A percentile compares a stretch with the other conserved stretches of the same genome.
phyloP scores from a whole-genome alignment of 306 rosid genomes.

The Trichosanthes truncata region DNA sequence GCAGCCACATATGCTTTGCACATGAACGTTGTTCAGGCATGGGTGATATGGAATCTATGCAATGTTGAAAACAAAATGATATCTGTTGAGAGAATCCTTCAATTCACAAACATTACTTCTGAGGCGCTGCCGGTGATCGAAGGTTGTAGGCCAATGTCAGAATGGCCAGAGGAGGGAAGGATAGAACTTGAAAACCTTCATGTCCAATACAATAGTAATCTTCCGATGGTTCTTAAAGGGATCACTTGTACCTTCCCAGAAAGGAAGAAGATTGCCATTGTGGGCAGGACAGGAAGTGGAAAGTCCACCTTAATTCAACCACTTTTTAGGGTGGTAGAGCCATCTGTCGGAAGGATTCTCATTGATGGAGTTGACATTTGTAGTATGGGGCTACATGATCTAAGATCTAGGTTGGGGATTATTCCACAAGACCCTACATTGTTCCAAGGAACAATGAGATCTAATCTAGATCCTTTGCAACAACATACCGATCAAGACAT shows the following conservation, averaged over 20 bases:
- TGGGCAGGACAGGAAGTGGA: slow-evolving; percentile 83
- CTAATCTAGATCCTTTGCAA: slow-evolving; percentile 56
- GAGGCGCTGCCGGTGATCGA: slow-evolving; percentile 58
- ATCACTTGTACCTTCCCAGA: slow-evolving; percentile 58
- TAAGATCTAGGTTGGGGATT: slow-evolving; percentile 66
- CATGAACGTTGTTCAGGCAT: slow-evolving; percentile 72
- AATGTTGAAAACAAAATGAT: slow-evolving; percentile 92
- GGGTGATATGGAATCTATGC: slow-evolving; percentile 90
- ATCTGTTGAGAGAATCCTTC: slow-evolving; percentile 77
- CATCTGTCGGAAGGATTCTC: slow-evolving; percentile 41
- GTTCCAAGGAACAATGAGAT: slow-evolving; percentile 58
- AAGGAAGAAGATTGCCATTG: slow-evolving; percentile 54
- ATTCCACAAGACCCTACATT: slow-evolving; percentile 72
- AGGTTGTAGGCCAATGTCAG: slow-evolving; percentile 44
- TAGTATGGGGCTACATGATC: slow-evolving; percentile 58
- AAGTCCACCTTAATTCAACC: slow-evolving; percentile 77
- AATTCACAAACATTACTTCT: slow-evolving; percentile 49
- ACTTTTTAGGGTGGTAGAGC: slow-evolving; percentile 61
- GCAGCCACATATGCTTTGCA: slow-evolving; percentile 75
- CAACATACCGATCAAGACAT: slow-evolving; percentile 52
- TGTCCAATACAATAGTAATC: slow-evolving; percentile 45
- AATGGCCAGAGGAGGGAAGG: slow-evolving; percentile 68
- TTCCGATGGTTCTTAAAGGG: slow-evolving; percentile 68
- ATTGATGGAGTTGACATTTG: slow-evolving; percentile 50
- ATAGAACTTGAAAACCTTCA: slow-evolving; percentile 50